Conservation (phyloP, 768 basidiomycete species). For the Collybia sordida region DNA sequence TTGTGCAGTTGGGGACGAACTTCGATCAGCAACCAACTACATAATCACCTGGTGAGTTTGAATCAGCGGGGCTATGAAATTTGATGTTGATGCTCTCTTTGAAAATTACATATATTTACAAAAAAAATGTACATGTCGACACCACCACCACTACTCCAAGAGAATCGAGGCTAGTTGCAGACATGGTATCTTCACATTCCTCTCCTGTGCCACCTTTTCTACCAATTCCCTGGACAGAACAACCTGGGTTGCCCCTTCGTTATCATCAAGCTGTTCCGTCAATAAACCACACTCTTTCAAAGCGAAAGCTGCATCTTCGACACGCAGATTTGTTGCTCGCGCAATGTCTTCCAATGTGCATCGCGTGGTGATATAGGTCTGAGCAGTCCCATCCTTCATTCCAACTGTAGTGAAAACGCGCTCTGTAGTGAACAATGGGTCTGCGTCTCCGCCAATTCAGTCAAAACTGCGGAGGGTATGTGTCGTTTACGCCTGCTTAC, state of each 20-base stretch:
- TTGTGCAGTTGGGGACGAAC: too few relatives aligned
- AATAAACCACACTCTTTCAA: conserved; percentile 86
- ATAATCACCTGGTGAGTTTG: too few relatives aligned
- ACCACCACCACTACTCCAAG: conserved; percentile 24
- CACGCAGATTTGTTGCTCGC: conserved; percentile 72
- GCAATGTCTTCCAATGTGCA: conserved; percentile 82
- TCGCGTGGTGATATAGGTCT: conserved; percentile 61
- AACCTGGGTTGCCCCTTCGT: conserved; percentile 31
- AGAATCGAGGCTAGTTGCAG: conserved; percentile 61
- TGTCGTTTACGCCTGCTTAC: conserved; percentile 23
- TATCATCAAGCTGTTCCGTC: conserved; percentile 33
- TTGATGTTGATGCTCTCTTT: too few relatives aligned
- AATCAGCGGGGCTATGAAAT: too few relatives aligned
- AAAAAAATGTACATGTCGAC: background rate
- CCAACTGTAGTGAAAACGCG: conserved; percentile 58
- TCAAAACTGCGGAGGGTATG: conserved; percentile 1
- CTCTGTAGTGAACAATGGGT: conserved; percentile 49
- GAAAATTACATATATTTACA: background rate
- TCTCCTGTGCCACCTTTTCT: conserved; percentile 60
- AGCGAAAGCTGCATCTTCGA: conserved; percentile 88
- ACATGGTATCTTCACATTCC: conserved; percentile 71
- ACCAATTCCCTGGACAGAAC: conserved; percentile 40
- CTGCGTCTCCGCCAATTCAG: conserved; percentile 26
- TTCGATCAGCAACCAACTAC: too few relatives aligned
- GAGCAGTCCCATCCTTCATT: conserved; percentile 67